Evolutionary conservation across 139 green algal genomes (phyloP).

Genomic region (Deuterostichococcus epilithicus): DNA sequence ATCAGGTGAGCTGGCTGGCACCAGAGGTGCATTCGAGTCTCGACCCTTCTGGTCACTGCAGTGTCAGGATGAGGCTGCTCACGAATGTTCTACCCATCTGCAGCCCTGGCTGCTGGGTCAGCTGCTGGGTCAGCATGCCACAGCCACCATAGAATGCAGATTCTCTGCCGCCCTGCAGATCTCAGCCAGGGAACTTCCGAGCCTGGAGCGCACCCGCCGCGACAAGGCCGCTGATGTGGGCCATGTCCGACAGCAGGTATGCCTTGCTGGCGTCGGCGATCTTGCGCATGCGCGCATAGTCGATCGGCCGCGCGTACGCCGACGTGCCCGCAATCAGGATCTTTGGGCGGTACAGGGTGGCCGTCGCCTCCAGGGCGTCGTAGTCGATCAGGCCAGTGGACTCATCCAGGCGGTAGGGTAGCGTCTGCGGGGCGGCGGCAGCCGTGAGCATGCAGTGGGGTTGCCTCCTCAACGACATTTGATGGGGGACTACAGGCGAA

Average conservation of each 20-base stretch:
- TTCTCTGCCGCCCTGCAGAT: too few relatives aligned
- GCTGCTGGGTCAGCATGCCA: too few relatives aligned
- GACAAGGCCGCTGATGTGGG: constrained; percentile 91
- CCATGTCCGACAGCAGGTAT: constrained; percentile 93
- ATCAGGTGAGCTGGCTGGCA: background rate
- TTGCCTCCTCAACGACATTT: too few relatives aligned
- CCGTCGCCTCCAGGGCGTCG: constrained; percentile 72
- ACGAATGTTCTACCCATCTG: too few relatives aligned
- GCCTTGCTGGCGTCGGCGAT: constrained; percentile 75
- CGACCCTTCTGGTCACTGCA: background rate
- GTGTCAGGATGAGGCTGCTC: background rate
- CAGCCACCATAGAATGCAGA: background rate
- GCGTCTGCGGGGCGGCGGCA: constrained; percentile 49
- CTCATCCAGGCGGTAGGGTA: constrained; percentile 96
- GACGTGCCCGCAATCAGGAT: constrained; percentile 92
- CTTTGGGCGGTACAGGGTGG: constrained; percentile 78
- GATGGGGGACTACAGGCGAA: too few relatives aligned
- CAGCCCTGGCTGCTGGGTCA: too few relatives aligned
- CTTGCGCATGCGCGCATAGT: constrained; percentile 90
- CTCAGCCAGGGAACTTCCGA: too few relatives aligned
- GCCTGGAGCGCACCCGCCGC: constrained; percentile 40
- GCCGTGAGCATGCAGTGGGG: too few relatives aligned
- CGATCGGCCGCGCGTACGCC: constrained; percentile 90
- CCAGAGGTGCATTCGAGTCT: background rate
- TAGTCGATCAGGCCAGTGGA: constrained; percentile 95